phyloP scores from a whole-genome alignment of 495 filamentous ascomycete species.

The Neurospora cerealis region DNA sequence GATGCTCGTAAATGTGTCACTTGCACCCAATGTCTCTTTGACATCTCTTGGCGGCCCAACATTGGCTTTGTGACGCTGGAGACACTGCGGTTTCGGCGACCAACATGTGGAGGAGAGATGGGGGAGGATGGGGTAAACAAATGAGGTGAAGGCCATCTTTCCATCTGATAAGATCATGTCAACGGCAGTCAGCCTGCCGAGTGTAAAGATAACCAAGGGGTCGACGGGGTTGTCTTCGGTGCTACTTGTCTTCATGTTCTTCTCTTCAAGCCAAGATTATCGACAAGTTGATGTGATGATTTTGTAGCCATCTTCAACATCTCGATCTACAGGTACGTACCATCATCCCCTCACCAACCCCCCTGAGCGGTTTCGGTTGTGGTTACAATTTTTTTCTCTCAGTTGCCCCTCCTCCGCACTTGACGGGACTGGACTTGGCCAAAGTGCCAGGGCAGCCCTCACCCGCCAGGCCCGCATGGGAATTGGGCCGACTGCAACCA shows the following conservation, averaged over 20 bases:
- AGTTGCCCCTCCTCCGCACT: constrained; percentile 21
- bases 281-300: not conserved
- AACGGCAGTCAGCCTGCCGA: not conserved
- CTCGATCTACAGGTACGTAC: not conserved
- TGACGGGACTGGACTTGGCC: constrained; percentile 4
- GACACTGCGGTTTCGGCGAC: not conserved
- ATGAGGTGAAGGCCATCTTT: not conserved
- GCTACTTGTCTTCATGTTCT: not conserved
- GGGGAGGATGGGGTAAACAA: not conserved
- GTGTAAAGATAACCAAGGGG: not conserved
- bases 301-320: not conserved
- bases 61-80: not conserved
- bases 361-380: constrained; percentile 26
- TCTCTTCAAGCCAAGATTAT: not conserved
- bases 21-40: not conserved
- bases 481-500: not conserved
- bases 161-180: not conserved
- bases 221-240: not conserved
- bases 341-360: not conserved
- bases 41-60: not conserved
- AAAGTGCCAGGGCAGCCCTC: constrained; percentile 5
- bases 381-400: constrained; percentile 17
- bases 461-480: not conserved
- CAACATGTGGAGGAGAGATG: not conserved
- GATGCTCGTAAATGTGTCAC: not conserved